phyloP scores from a whole-genome alignment of 2,329 filamentous ascomycete species.

The Hypoxylon sp. region DNA sequence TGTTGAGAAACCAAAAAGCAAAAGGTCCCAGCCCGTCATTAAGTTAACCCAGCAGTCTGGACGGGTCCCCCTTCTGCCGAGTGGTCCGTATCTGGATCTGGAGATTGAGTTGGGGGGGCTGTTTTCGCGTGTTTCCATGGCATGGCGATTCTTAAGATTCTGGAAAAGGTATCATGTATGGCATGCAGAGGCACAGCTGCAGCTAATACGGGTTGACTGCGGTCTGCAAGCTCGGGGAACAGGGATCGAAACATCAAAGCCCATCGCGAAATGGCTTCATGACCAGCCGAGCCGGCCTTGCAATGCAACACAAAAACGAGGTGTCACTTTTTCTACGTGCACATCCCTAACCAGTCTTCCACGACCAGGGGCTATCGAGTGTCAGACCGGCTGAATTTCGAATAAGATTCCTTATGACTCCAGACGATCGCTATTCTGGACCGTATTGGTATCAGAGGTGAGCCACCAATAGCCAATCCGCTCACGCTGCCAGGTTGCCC shows the following conservation, averaged over 20 bases:
- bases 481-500: slow-evolving; percentile 27
- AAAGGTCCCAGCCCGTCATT: slow-evolving; percentile 32
- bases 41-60: slow-evolving; percentile 45
- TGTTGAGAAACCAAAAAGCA: slow-evolving; percentile 21
- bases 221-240: slow-evolving; percentile 47
- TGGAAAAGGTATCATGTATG: slow-evolving; percentile 45
- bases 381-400: slow-evolving; percentile 30
- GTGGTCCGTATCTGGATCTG: slow-evolving; percentile 49
- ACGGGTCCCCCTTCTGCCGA: slow-evolving; percentile 45
- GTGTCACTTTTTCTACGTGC: slow-evolving; percentile 33
- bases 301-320: slow-evolving; percentile 34
- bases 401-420: slow-evolving; percentile 17
- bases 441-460: slow-evolving; percentile 42
- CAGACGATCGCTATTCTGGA: slow-evolving; percentile 40
- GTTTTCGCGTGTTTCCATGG: slow-evolving; percentile 37
- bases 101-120: slow-evolving; percentile 41
- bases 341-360: slow-evolving; percentile 20
- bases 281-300: slow-evolving; percentile 8
- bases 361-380: slow-evolving; percentile 22
- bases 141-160: slow-evolving; percentile 36
- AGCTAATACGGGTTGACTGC: slow-evolving; percentile 51
- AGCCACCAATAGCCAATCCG: slow-evolving; percentile 38
- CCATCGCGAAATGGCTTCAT: slow-evolving; percentile 36
- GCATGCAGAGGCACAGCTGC: slow-evolving; percentile 52
- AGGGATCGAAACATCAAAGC: slow-evolving; percentile 38